A percentile compares a stretch with the other conserved stretches of the same genome.
Evolutionary conservation across 192 early-diverging fungal genomes (phyloP).

Genomic region (Spinellus fusiger): DNA sequence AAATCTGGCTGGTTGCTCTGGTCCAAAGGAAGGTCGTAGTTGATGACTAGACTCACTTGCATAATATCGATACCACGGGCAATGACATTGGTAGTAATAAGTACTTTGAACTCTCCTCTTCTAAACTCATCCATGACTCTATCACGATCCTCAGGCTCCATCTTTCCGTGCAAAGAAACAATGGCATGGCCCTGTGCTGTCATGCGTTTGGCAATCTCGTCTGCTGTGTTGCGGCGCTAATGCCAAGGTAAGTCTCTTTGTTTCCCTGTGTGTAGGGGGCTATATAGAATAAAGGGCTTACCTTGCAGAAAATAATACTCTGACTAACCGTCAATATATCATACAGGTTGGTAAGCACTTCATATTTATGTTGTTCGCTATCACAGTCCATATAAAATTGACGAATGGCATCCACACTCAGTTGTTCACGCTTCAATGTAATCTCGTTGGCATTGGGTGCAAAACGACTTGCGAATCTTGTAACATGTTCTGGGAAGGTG

Average conservation of each 20-base stretch:
- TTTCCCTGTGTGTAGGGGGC: too few species aligned
- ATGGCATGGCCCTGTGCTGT: constrained; percentile 79
- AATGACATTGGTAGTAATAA: constrained; percentile 96
- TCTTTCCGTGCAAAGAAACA: constrained; percentile 77
- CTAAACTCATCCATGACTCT: constrained; percentile 90
- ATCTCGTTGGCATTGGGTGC: constrained; percentile 90
- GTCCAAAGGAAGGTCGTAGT: constrained; percentile 90
- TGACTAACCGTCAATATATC: constrained; percentile 88
- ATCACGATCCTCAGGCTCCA: constrained; percentile 77
- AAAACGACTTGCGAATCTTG: constrained; percentile 73
- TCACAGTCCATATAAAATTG: constrained; percentile 97
- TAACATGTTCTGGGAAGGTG: constrained; percentile 81
- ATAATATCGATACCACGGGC: constrained; percentile 96
- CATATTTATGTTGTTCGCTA: constrained; percentile 71
- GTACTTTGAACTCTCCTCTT: constrained; percentile 81
- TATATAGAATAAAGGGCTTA: constrained; percentile 17
- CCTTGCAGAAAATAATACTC: constrained; percentile 93
- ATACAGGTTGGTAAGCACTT: constrained; percentile 67
- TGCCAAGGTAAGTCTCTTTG: background rate
- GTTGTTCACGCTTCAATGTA: constrained; percentile 77
- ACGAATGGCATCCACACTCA: constrained; percentile 91
- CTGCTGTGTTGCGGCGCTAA: constrained; percentile 76
- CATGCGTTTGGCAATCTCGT: constrained; percentile 69
- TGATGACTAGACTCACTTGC: constrained; percentile 93
- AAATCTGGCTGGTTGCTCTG: constrained; percentile 61